Base-by-base conservation (phyloP, 306 rosid genomes). In the Casuarina equisetifolia region DNA sequence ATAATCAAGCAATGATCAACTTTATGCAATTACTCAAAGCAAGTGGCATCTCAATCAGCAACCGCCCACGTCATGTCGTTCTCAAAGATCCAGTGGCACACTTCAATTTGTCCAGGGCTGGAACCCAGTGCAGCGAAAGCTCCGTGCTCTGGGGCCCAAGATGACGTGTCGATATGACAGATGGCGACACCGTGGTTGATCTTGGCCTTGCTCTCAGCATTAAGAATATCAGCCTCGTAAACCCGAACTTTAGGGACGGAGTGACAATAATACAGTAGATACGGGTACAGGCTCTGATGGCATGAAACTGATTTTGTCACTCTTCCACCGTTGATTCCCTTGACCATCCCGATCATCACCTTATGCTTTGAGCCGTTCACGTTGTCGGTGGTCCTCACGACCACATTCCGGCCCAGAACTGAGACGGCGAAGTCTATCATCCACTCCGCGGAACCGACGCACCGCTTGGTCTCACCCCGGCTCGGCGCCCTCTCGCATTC, bases 221-320 rank as follows among this genome's bases (percentile, higher is more conserved):
- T 85, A 44, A 82, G 81, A 39, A 95, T 88, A 9, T 95, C 97
- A 15, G 85, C 96, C 57, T 84, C 96, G 44, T 95, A 92, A 1
- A 91, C 91, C 15, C 96, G 84, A 59, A 92, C 97, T 45, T 80
- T 71, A 0, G 97, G 98, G 2, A 91, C 97, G 1, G 91, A 88
- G 88, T 95, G 98, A 54, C 98, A 95, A 45, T 95, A 95, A 73
- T 92, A 95, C 54, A 95, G 49, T 57, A 95, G 70, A 74, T 95
- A 91, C 13, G 98, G 97, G 88, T 90, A 95, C 85, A 95, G 39
- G 70, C 91, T 90, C 54, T 91, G 98, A 71, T 95, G 97, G 81
- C 98, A 95, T 0, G 98, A 95, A 1, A 95, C 97, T 0, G 97
- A 89, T 48, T 89, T 50, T 0, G 90, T 92, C 72, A 89, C 87